A percentile compares a stretch with the other conserved stretches of the same genome.
Evolutionary conservation across 495 filamentous ascomycete genomes (phyloP).

Genomic region (Penicillium crystallinum): DNA sequence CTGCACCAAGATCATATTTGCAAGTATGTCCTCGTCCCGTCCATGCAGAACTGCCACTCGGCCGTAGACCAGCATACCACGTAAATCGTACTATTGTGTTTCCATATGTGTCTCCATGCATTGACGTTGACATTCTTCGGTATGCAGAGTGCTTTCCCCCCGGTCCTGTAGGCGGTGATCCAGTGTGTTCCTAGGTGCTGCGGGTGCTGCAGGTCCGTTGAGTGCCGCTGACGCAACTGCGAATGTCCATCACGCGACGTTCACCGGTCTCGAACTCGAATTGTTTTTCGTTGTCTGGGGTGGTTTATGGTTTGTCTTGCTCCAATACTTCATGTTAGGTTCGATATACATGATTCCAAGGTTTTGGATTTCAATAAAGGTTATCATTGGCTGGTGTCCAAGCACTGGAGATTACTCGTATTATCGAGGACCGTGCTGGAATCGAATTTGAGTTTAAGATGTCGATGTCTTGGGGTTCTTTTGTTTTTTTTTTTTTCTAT

Average conservation of each 20-base stretch:
- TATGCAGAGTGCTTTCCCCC: background rate
- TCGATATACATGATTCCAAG: background rate
- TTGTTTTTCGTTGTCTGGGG: background rate
- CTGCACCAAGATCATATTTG: background rate
- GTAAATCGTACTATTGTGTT: background rate
- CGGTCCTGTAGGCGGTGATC: background rate
- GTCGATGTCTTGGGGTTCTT: background rate
- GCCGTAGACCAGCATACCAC: background rate
- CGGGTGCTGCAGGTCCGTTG: conserved; percentile 1
- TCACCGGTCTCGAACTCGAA: background rate
- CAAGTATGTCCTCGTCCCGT: background rate
- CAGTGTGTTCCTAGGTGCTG: background rate
- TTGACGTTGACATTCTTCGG: conserved; percentile 4
- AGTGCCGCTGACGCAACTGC: background rate
- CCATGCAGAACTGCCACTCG: background rate
- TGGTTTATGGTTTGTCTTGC: background rate
- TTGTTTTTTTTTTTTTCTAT: background rate
- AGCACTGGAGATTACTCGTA: background rate
- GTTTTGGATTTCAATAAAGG: conserved; percentile 2
- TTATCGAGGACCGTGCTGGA: background rate
- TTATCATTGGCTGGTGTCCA: background rate
- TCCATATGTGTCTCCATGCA: background rate
- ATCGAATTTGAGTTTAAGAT: background rate
- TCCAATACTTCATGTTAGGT: background rate
- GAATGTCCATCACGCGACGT: background rate